Base-by-base conservation (phyloP, 2,329 filamentous ascomycete genomes). In the Rutstroemia sp. region DNA sequence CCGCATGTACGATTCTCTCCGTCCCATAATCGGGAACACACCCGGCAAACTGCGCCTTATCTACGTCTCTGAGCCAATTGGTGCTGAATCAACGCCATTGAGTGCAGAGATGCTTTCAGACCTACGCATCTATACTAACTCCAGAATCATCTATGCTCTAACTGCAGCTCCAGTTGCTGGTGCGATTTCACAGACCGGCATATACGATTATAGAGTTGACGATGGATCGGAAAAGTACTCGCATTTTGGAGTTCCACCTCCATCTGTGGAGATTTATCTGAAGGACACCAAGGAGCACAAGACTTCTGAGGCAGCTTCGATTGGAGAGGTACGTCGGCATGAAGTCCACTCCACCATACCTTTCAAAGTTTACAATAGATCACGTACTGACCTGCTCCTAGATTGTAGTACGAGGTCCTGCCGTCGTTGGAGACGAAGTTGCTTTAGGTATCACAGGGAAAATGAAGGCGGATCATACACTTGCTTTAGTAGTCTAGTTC, bases 91-190 rank as follows among this genome's bases (percentile, higher is more conserved):
- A 1, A 83, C 85, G 1, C 78, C 81, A 1, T 74, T 97, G 12
- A 87, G 81, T 42, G 83, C 87, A 3, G 72, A 79, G 21, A 81
- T 85, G 51, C 77, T 97, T 42, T 90, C 88, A 0, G 90, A 96
- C 67, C 73, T 97, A 57, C 84, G 92, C 47, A 80, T 95, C 52
- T 89, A 91, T 71, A 89, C 88, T 2, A 82, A 87, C 27, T 86
- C 90, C 1, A 83, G 90, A 52, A 78, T 96, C 56, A 78, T 95
- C 51, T 96, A 97, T 71, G 92, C 91, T 3, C 77, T 99, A 54
- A 88, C 90, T 18, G 85, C 88, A 0, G 77, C 90, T 23, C 82
- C 83, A 59, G 88, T 97, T n/a, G 92, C 92, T 2, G 94, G 94
- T 39, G 87, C 92, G 0, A 82, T 95, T n/a, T 77, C 87, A 1